phyloP scores from a whole-genome alignment of 2,329 filamentous ascomycete genomes.

The Ramichloridium luteum region DNA sequence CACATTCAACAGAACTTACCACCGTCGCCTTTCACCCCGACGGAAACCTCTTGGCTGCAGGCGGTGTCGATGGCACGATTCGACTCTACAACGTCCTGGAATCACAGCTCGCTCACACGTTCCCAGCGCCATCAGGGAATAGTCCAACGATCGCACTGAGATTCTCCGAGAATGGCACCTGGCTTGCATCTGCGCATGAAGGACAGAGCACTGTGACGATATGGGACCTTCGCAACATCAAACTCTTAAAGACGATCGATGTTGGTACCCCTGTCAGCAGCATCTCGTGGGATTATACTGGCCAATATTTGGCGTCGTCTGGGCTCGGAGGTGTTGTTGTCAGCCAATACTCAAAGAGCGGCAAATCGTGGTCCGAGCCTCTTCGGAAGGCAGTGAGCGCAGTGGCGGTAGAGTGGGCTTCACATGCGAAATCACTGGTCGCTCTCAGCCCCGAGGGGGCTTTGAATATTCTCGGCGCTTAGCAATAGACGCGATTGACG shows the following conservation, averaged over 20 bases:
- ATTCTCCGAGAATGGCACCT: slow-evolving; percentile 96
- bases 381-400: slow-evolving; percentile 64
- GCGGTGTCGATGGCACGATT: slow-evolving; percentile 66
- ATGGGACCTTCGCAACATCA: slow-evolving; percentile 83
- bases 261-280: slow-evolving; percentile 65
- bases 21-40: slow-evolving; percentile 86
- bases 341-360: slow-evolving; percentile 76
- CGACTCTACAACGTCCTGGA: slow-evolving; percentile 81
- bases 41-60: slow-evolving; percentile 82
- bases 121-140: slow-evolving; percentile 41
- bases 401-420: slow-evolving; percentile 65
- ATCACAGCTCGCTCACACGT: slow-evolving; percentile 63
- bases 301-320: slow-evolving; percentile 76
- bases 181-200: slow-evolving; percentile 74
- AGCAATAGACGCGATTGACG: slow-evolving; percentile 1
- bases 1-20: slow-evolving; percentile 47
- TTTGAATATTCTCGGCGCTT: slow-evolving; percentile 51
- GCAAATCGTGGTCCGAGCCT: slow-evolving; percentile 82
- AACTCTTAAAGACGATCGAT: slow-evolving; percentile 72
- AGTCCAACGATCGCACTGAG: slow-evolving; percentile 57
- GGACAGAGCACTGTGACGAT: slow-evolving; percentile 68
- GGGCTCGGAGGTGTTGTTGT: slow-evolving; percentile 73
- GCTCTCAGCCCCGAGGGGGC: slow-evolving; percentile 63
- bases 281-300: slow-evolving; percentile 86
- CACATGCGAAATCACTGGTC: slow-evolving; percentile 60